phyloP scores from a whole-genome alignment of 2,329 filamentous ascomycete genomes.

The Mycosphaerella sp. region DNA sequence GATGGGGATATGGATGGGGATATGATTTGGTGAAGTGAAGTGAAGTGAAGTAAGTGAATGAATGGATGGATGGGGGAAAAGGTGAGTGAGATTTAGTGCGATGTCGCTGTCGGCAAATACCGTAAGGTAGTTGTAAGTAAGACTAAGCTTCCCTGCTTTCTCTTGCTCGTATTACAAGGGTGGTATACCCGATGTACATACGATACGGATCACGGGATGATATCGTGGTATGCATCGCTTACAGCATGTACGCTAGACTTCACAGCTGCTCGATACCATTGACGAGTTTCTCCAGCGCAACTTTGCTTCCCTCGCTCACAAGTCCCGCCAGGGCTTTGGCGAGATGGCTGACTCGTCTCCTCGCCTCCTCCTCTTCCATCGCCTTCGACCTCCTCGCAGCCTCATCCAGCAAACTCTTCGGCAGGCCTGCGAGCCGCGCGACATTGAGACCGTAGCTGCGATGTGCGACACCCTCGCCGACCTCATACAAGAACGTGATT shows the following conservation, averaged over 20 bases:
- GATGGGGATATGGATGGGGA: no score
- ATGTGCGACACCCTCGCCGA: slow-evolving; percentile 85
- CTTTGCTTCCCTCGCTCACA: slow-evolving; percentile 21
- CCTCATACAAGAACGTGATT: slow-evolving; percentile 91
- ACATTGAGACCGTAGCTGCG: slow-evolving; percentile 93
- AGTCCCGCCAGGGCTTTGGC: slow-evolving; percentile 21
- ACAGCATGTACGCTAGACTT: slow-evolving; percentile 1
- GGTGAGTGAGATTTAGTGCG: no score
- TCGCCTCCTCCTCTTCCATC: slow-evolving; percentile 67
- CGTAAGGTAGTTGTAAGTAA: no score
- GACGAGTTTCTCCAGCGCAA: slow-evolving; percentile 37
- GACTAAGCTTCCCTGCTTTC: no score
- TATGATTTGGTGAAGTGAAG: no score
- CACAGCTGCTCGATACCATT: slow-evolving; percentile 42
- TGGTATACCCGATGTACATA: no score
- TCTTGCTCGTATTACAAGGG: no score
- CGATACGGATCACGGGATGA: no score
- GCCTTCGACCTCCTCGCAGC: slow-evolving; percentile 73
- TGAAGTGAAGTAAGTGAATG: no score
- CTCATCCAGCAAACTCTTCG: slow-evolving; percentile 67
- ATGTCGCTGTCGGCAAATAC: no score
- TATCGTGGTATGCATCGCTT: neutral
- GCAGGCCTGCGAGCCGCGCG: slow-evolving; percentile 75
- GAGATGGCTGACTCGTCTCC: slow-evolving; percentile 51
- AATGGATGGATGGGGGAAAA: no score